phyloP scores from a whole-genome alignment of 2,329 filamentous ascomycete species.

The Fusarium secorum region DNA sequence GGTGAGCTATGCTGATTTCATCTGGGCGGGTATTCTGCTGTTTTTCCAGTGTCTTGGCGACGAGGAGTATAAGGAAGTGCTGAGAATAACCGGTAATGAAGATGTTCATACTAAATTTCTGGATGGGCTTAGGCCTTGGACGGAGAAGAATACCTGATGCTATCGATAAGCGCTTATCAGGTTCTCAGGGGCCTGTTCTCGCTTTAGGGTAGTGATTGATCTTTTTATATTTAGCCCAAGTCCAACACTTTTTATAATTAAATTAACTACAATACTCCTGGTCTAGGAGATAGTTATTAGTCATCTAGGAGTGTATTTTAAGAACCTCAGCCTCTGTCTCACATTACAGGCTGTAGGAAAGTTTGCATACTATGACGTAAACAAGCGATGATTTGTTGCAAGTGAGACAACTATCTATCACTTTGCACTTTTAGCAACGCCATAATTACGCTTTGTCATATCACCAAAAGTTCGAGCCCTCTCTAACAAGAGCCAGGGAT shows the following conservation, averaged over 20 bases:
- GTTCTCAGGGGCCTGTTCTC: no score
- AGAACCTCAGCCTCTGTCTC: fast-evolving
- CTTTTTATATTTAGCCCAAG: fast-evolving
- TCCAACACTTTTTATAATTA: fast-evolving
- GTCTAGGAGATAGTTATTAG: fast-evolving
- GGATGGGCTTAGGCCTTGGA: conserved; percentile 16
- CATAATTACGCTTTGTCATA: fast-evolving
- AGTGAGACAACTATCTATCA: not conserved
- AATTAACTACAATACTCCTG: fast-evolving
- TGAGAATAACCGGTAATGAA: conserved; percentile 16
- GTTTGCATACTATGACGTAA: no score
- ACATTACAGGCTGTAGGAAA: no score
- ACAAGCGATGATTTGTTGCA: no score
- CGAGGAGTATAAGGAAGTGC: conserved; percentile 15
- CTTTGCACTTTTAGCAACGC: not conserved
- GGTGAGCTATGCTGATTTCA: conserved; percentile 64
- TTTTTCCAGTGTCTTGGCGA: conserved; percentile 43
- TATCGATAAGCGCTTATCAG: not conserved
- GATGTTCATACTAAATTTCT: conserved; percentile 5
- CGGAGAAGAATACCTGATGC: conserved; percentile 11
- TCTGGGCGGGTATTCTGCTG: conserved; percentile 58
- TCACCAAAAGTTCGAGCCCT: not conserved
- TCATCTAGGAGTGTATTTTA: fast-evolving
- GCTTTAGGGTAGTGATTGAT: no score
- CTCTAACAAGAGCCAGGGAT: not conserved